Base-by-base conservation (phyloP, 2,329 filamentous ascomycete genomes). In the Coniochaeta sp. region DNA sequence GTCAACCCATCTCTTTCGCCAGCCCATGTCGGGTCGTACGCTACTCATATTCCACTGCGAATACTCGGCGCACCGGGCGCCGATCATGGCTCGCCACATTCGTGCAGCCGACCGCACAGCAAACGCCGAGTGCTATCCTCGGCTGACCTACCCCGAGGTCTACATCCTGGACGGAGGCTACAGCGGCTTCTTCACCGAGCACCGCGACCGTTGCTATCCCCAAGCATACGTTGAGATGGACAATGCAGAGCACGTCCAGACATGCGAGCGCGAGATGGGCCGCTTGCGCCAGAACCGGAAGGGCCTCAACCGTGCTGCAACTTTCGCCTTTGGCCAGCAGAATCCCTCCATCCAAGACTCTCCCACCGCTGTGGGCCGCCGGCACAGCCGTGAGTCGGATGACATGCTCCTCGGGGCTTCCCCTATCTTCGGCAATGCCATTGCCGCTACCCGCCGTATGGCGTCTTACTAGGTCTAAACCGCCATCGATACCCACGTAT, bases 141-240 rank as follows among this genome's bases (percentile, higher is more conserved):
- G 82, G 62, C 85, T 99, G 62, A 92, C 89, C n/a, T 99, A 96
- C 70, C 95, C 95, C 1, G 95, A 99, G 73, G 87, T 98, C 65
- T 99, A 99, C 74, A 96, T 99, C 68, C 81, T 99, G 44, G 92
- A 98, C 66, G 95, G 95, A 62, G 95, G 95, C 50, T 99, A 99
- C 78, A 96, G 92, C 73, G 87, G 87, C 31, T 99, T 99, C 80
- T 99, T 93, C 73, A 79, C 84, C 26, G 81, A 90, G 64, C 87
- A 96, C 73, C 87, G 87, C 58, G 77, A 82, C 55, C 87, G 93
- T 63, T 99, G 95, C 80, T 95, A 88, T 68, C 95, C 95, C 24
- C 93, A 96, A 69, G 92, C 93, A 71, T 99, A 99, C 71, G 91
- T 99, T 62, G 92, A 95, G 75, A 99, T 99, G 95, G 89, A 88